phyloP scores from a whole-genome alignment of 805 yeast genomes.

The Suhomyces sp. region DNA sequence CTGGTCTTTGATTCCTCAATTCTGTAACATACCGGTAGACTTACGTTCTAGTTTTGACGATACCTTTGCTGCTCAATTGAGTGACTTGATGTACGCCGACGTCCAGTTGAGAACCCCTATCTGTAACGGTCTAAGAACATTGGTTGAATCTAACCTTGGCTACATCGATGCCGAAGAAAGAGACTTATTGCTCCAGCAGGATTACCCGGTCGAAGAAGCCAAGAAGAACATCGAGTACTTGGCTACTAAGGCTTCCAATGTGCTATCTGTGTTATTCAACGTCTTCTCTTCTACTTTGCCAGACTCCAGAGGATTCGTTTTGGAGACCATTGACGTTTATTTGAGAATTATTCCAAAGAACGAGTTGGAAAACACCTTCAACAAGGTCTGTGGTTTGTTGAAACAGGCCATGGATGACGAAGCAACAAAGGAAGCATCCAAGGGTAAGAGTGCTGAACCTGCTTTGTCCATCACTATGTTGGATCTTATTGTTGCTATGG shows the following conservation, averaged over 20 bases:
- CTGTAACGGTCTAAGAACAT: slow-evolving; percentile 73
- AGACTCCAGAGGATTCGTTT: slow-evolving; percentile 76
- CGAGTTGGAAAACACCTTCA: slow-evolving; percentile 73
- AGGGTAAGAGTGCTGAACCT: slow-evolving; percentile 35
- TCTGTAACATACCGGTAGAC: slow-evolving; percentile 84
- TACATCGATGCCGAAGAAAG: slow-evolving; percentile 49
- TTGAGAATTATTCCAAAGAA: slow-evolving; percentile 63
- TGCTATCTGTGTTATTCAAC: slow-evolving; percentile 85
- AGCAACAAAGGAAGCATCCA: slow-evolving; percentile 25
- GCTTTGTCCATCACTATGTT: slow-evolving; percentile 78
- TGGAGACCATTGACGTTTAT: slow-evolving; percentile 83
- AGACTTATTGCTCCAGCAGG: slow-evolving; percentile 57
- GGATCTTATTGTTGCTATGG: slow-evolving; percentile 86
- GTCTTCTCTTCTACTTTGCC: slow-evolving; percentile 88
- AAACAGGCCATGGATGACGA: slow-evolving; percentile 71
- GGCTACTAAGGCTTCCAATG: slow-evolving; percentile 63
- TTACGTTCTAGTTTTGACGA: slow-evolving; percentile 61
- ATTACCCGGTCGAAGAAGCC: slow-evolving; percentile 58
- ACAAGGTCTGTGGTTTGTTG: slow-evolving; percentile 78
- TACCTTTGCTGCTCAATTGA: slow-evolving; percentile 70
- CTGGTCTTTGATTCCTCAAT: slow-evolving; percentile 88
- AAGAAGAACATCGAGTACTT: slow-evolving; percentile 58
- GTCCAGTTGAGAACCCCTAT: slow-evolving; percentile 76
- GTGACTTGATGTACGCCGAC: slow-evolving; percentile 70
- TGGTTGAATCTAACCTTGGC: slow-evolving; percentile 73